These are phyloP conservation scores for Porphyrellus cyaneotinctus DNA, from an alignment of 768 basidiomycete genomes.

Conservation along the genomic window DNA sequence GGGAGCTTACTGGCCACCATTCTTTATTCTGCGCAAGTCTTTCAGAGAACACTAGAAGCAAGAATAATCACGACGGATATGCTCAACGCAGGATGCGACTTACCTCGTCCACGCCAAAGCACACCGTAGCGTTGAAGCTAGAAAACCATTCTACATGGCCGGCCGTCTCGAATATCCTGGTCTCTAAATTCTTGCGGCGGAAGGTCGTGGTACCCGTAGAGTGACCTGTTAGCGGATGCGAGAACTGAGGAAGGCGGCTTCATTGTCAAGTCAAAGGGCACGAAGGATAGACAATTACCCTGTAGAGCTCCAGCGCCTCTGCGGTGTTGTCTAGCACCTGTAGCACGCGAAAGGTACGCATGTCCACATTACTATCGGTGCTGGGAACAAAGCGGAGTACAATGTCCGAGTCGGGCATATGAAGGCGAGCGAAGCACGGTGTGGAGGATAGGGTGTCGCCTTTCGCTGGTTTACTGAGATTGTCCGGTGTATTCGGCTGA, in stretches of 20 bases:
- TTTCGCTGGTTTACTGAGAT: background rate
- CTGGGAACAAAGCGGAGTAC: conserved; percentile 38
- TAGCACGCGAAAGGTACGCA: conserved; percentile 43
- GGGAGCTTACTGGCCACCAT: conserved; percentile 44
- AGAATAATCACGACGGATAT: background rate
- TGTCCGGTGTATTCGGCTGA: background rate
- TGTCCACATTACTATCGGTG: conserved; percentile 30
- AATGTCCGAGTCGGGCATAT: conserved; percentile 35
- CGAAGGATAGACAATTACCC: conserved; percentile 24
- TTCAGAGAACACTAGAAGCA: conserved; percentile 36
- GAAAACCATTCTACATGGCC: conserved; percentile 54
- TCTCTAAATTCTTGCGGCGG: conserved; percentile 44
- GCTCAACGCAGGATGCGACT: background rate
- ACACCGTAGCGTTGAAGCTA: conserved; percentile 39
- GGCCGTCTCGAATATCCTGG: conserved; percentile 45
- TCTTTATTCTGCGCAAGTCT: conserved; percentile 49
- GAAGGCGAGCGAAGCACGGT: background rate
- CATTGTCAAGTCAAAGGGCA: background rate
- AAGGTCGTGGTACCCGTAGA: conserved; percentile 43
- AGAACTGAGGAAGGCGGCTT: conserved; percentile 30
- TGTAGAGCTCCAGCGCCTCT: conserved; percentile 40
- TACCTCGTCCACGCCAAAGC: conserved; percentile 50
- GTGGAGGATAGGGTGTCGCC: background rate
- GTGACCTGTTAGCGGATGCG: conserved; percentile 43
- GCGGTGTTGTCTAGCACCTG: conserved; percentile 29